A percentile compares a stretch with the other conserved stretches of the same genome.
These are phyloP conservation scores for Suillus luteus DNA, from an alignment of 768 basidiomycete genomes.

Conservation along the genomic window DNA sequence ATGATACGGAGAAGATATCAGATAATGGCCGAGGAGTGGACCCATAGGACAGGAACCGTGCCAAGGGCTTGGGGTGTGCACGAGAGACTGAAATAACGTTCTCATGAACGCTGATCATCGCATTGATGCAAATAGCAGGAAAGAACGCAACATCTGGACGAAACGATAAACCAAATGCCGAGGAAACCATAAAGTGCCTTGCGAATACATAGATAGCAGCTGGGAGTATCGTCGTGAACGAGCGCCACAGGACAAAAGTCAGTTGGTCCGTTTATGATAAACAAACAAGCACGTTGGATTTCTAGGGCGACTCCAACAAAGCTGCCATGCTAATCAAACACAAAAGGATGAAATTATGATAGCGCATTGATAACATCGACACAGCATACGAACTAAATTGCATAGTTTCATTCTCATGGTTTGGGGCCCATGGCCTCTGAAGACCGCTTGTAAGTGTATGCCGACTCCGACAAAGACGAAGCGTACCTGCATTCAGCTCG, in stretches of 20 bases:
- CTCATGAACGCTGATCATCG: conserved; percentile 13
- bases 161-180: conserved; percentile 8
- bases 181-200: conserved; percentile 1
- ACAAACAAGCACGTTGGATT: background rate
- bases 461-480: background rate
- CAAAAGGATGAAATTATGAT: conserved; percentile 8
- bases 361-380: conserved; percentile 16
- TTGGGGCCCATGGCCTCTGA: conserved; percentile 36
- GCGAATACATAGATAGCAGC: background rate
- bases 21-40: background rate
- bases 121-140: conserved; percentile 7
- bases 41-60: background rate
- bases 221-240: background rate
- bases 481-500: conserved; percentile 87
- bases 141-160: conserved; percentile 4
- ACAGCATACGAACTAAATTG: conserved; percentile 6
- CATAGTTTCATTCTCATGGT: conserved; percentile 22
- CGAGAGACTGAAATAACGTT: conserved; percentile 9
- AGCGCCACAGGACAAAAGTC: conserved; percentile 4
- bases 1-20: background rate
- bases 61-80: conserved; percentile 10
- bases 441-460: conserved; percentile 7
- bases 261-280: background rate
- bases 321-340: background rate
- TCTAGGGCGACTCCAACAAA: background rate